Evolutionary conservation across 1,284 basidiomycete species (phyloP).

Genomic region (Prillingera fragicola): DNA sequence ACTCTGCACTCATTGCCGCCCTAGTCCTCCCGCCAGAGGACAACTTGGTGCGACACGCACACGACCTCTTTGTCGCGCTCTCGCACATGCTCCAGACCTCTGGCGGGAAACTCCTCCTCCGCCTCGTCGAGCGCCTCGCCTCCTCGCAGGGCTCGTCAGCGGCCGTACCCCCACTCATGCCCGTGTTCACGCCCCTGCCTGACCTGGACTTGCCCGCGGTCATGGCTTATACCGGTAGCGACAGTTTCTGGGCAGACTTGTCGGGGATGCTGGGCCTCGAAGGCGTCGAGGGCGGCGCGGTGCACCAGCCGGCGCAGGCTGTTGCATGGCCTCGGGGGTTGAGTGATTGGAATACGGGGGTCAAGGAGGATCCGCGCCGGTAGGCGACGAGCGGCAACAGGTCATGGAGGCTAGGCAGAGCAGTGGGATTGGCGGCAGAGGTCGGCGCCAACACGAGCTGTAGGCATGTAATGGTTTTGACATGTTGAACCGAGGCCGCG

Average conservation of each 20-base stretch:
- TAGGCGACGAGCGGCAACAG: no score
- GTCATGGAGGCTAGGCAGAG: no score
- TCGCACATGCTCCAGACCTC: constrained; percentile 10
- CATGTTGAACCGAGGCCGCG: no score
- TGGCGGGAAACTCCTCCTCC: constrained; percentile 10
- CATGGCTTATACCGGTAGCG: constrained; percentile 15
- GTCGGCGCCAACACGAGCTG: no score
- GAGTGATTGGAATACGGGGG: no score
- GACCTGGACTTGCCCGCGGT: constrained; percentile 8
- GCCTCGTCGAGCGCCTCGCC: constrained; percentile 8
- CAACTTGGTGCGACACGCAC: constrained; percentile 2
- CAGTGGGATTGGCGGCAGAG: no score
- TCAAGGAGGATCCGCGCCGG: no score
- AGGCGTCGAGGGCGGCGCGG: no score
- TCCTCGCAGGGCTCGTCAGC: no score
- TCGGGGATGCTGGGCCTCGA: constrained; percentile 9
- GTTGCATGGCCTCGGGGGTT: no score
- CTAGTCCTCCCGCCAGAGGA: constrained; percentile 9
- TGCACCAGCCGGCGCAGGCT: no score
- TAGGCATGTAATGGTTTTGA: no score
- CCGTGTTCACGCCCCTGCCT: background rate
- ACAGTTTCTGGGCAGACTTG: constrained; percentile 14
- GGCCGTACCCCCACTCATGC: background rate
- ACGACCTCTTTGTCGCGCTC: constrained; percentile 8
- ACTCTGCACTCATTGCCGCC: constrained; percentile 13